Evolutionary conservation across 2,329 filamentous ascomycete genomes (phyloP).

Genomic region (Fonsecaea multimorphosa): DNA sequence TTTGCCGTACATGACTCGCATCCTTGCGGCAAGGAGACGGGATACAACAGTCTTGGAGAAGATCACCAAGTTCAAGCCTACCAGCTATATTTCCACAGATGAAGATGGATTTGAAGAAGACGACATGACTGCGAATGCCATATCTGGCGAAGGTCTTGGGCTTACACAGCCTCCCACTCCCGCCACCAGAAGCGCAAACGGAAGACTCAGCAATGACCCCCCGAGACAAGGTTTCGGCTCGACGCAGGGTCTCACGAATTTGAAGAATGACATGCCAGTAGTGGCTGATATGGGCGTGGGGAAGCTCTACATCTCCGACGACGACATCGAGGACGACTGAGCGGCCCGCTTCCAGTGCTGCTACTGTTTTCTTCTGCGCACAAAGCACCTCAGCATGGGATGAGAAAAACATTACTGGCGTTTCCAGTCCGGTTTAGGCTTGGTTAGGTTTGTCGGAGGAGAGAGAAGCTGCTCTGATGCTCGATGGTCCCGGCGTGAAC

Average conservation of each 20-base stretch:
- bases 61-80: conserved; percentile 65
- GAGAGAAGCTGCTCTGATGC: too few relatives aligned
- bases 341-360: not conserved
- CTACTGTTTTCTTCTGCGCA: not conserved
- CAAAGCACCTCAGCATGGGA: not conserved
- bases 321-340: conserved; percentile 78
- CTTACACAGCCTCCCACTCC: not conserved
- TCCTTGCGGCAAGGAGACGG: conserved; percentile 51
- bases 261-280: not conserved
- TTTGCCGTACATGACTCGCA: conserved; percentile 80
- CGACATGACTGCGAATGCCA: conserved; percentile 48
- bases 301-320: conserved; percentile 76
- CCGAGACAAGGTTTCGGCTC: not conserved
- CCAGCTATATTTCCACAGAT: conserved; percentile 39
- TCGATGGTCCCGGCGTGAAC: too few relatives aligned
- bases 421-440: too few relatives aligned
- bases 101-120: conserved; percentile 57
- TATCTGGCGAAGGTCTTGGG: not conserved
- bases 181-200: not conserved
- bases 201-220: not conserved
- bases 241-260: not conserved
- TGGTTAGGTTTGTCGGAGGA: too few relatives aligned
- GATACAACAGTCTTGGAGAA: conserved; percentile 67
- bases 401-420: not conserved
- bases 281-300: conserved; percentile 59